phyloP scores from a whole-genome alignment of 192 early-diverging fungal species.

The Coemansia sp. region DNA sequence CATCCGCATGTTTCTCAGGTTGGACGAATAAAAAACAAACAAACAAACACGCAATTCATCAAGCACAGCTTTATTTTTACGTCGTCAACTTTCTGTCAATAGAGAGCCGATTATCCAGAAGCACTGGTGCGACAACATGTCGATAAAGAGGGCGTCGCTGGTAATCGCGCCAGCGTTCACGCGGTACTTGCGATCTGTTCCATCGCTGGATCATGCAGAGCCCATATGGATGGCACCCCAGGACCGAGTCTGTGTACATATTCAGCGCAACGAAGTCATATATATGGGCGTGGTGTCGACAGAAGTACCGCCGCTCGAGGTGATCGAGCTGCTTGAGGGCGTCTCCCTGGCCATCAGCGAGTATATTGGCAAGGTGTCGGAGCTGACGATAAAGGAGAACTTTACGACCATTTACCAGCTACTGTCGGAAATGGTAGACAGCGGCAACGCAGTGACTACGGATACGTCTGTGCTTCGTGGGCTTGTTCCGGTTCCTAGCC shows the following conservation, averaged over 20 bases:
- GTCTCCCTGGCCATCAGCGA: constrained; percentile 77
- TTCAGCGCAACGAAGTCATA: constrained; percentile 67
- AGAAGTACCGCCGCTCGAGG: constrained; percentile 80
- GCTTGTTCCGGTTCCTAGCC: constrained; percentile 83
- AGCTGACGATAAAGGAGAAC: constrained; percentile 86
- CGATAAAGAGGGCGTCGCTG: constrained; percentile 63
- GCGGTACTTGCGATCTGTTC: constrained; percentile 59
- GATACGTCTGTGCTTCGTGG: constrained; percentile 84
- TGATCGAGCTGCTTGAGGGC: constrained; percentile 85
- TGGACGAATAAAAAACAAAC: background rate
- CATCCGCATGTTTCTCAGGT: background rate
- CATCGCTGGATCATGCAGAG: constrained; percentile 34
- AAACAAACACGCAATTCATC: background rate
- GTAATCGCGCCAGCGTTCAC: constrained; percentile 64
- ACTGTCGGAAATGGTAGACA: constrained; percentile 93
- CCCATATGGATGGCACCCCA: constrained; percentile 36
- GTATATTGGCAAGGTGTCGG: constrained; percentile 84
- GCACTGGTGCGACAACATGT: constrained; percentile 74
- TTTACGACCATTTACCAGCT: constrained; percentile 84
- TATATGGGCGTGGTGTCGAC: constrained; percentile 73
- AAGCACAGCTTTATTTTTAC: constrained; percentile 8
- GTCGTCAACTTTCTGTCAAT: background rate
- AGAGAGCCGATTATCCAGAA: constrained; percentile 89
- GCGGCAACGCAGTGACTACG: constrained; percentile 86
- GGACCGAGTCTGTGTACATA: constrained; percentile 30